Evolutionary conservation across 805 yeast genomes (phyloP).

Genomic region (Maudiozyma bulderi): DNA sequence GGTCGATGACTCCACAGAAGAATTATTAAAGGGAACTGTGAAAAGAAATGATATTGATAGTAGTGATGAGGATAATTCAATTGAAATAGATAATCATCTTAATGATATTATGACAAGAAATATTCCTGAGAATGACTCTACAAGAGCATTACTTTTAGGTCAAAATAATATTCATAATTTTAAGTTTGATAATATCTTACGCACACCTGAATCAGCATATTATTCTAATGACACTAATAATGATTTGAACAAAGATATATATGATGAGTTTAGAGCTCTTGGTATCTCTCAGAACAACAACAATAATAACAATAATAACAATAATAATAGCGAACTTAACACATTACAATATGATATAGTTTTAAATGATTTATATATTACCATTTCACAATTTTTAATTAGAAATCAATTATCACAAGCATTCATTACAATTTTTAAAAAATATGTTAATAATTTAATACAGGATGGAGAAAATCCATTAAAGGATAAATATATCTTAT

Average conservation of each 20-base stretch:
- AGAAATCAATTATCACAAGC: constrained; percentile 19
- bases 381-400: constrained; percentile 18
- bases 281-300: not conserved
- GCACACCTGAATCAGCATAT: not conserved
- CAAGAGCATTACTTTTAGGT: no score
- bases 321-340: not conserved
- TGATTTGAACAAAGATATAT: no score
- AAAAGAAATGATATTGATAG: not conserved
- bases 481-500: constrained; percentile 14
- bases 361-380: constrained; percentile 11
- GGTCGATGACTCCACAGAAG: not conserved
- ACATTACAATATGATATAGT: not conserved
- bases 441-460: constrained; percentile 11
- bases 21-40: not conserved
- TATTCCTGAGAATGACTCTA: no score
- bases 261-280: no score
- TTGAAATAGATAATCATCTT: no score
- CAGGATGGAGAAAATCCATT: constrained; percentile 16
- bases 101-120: no score
- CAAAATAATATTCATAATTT: no score
- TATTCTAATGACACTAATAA: no score
- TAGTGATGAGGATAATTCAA: not conserved
- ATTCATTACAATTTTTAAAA: constrained; percentile 19
- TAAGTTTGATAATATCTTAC: no score
- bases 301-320: not conserved